phyloP scores from a whole-genome alignment of 2,329 filamentous ascomycete species.

The Fusarium setosum region DNA sequence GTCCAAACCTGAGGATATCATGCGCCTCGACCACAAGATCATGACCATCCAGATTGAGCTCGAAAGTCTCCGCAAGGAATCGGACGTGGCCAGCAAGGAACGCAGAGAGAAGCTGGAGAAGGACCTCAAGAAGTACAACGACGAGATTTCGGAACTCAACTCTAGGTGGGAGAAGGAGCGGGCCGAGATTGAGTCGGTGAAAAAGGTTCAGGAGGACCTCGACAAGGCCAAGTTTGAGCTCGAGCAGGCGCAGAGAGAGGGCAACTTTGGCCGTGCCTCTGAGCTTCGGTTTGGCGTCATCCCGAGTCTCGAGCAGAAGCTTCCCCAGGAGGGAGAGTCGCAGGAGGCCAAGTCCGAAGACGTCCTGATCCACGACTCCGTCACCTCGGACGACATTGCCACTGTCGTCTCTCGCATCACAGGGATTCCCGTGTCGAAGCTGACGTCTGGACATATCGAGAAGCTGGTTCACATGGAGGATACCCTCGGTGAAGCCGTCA shows the following conservation, averaged over 20 bases:
- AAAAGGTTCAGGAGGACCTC: slow-evolving; percentile 87
- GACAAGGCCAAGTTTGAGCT: slow-evolving; percentile 88
- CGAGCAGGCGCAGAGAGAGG: slow-evolving; percentile 86
- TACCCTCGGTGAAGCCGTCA: slow-evolving; percentile 82
- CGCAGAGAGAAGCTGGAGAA: slow-evolving; percentile 86
- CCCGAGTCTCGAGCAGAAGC: slow-evolving; percentile 79
- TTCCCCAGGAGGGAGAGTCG: slow-evolving; percentile 78
- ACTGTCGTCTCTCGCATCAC: slow-evolving; percentile 91
- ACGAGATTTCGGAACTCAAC: slow-evolving; percentile 79
- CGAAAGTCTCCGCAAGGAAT: slow-evolving; percentile 94
- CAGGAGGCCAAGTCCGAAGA: slow-evolving; percentile 52
- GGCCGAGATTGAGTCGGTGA: slow-evolving; percentile 85
- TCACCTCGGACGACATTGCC: slow-evolving; percentile 95
- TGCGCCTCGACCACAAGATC: slow-evolving; percentile 91
- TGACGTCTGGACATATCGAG: slow-evolving; percentile 93
- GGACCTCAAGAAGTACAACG: slow-evolving; percentile 80
- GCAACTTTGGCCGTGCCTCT: slow-evolving; percentile 90
- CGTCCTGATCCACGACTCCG: slow-evolving; percentile 87
- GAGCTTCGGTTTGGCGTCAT: slow-evolving; percentile 92
- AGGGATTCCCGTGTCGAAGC: slow-evolving; percentile 90
- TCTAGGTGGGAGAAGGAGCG: slow-evolving; percentile 92
- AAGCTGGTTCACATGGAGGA: slow-evolving; percentile 98
- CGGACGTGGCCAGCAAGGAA: slow-evolving; percentile 88
- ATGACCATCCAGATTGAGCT: slow-evolving; percentile 98
- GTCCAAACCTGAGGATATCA: slow-evolving; percentile 95